Evolutionary conservation across 495 filamentous ascomycete species (phyloP), one percentile per base, ranked within the genome.

Genomic region (Talaromyces trachyspermus): DNA sequence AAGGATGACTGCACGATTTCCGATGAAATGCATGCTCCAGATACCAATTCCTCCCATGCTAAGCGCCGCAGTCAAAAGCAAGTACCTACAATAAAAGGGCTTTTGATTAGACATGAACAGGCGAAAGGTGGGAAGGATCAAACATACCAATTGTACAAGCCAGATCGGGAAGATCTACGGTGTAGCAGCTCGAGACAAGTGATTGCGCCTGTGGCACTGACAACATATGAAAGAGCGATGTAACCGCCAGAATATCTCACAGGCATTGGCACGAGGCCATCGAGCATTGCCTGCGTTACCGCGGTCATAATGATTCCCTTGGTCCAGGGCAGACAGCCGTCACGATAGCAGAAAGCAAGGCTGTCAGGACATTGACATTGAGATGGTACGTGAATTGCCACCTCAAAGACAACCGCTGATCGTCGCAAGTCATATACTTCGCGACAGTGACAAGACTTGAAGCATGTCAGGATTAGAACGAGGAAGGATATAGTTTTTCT

Each of bases 21-120:
- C 88, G 50, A 95, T 83, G 54, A 81, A 95, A 58, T 94, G 89
- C 83, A 86, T 86, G 50, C 76, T 81, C 82, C 81, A 86, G 48
- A 91, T 89, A n/a, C 84, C 79, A 25, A 92, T 77, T 0, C 84
- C 85, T 1, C 88, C 89, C 83, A 95, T 88, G 5, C 81, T 74
- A 5, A 88, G 67, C 2, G 88, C 79, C 14, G 86, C 82, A 23
- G 76, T 80, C 2, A 81, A 57, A 1, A 94, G 73, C 4, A 91
- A 76, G 52, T 84, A 76, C 75, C 86, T 90, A 55, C 17, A 32
- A 15, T 14, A 12, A n/a, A n/a, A n/a, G n/a, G n/a, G n/a, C n/a
- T n/a, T n/a, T 6, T 46, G 8, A 12, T 29, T n/a, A 8, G 24
- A 46, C 26, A 52, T 24, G n/a, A 15, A 25, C 11, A 39, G 39